These are phyloP conservation scores for Tetracladium maxilliforme DNA, from an alignment of 2,329 filamentous ascomycete species.

Conservation along the genomic window DNA sequence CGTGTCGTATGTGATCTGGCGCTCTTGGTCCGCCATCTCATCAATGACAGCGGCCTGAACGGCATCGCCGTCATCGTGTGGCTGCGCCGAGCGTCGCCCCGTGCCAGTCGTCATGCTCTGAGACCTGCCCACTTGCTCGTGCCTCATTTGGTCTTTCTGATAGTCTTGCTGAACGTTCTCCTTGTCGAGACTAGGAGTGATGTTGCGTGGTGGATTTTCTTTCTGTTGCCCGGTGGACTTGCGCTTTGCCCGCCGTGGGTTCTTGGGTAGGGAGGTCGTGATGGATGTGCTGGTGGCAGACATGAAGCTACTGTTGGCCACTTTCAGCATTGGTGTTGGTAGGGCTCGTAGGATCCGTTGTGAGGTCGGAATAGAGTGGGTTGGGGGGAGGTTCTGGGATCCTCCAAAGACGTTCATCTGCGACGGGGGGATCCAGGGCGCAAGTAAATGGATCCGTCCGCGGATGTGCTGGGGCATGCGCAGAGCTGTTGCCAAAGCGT, in stretches of 20 bases:
- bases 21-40: constrained; percentile 53
- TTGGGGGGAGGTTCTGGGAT: constrained; percentile 60
- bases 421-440: constrained; percentile 93
- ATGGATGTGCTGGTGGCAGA: constrained; percentile 78
- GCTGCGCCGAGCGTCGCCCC: constrained; percentile 10
- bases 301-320: constrained; percentile 93
- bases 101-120: constrained; percentile 24
- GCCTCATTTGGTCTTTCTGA: too few relatives aligned
- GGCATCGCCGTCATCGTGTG: too few relatives aligned
- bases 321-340: constrained; percentile 80
- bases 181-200: constrained; percentile 27
- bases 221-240: constrained; percentile 36
- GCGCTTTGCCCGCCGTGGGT: constrained; percentile 43
- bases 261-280: constrained; percentile 61
- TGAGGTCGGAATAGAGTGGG: constrained; percentile 76
- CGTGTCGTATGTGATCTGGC: constrained; percentile 64
- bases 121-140: too few relatives aligned
- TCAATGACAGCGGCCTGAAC: constrained; percentile 40
- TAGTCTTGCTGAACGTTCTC: constrained; percentile 24
- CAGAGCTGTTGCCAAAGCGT: constrained; percentile 85
- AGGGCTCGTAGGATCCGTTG: constrained; percentile 83
- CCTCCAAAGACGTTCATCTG: constrained; percentile 71
- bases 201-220: constrained; percentile 17
- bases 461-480: constrained; percentile 94
- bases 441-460: constrained; percentile 83